Evolutionary conservation across 2,329 filamentous ascomycete species (phyloP), one percentile per base, ranked within the genome.

Genomic region (Amauroascus verrucosus): DNA sequence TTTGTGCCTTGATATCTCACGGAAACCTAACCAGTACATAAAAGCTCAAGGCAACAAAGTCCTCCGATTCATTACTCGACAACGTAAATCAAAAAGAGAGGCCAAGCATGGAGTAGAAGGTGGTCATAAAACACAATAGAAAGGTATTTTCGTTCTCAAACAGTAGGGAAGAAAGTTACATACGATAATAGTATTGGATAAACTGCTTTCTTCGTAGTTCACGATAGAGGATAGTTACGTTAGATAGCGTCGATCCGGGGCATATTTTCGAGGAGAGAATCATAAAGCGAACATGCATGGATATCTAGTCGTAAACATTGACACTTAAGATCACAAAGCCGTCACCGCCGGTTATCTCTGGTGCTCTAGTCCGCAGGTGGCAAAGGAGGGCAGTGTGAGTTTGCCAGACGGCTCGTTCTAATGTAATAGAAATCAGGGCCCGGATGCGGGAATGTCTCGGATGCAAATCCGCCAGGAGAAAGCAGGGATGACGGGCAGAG

Each of bases 401-500:
- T 48, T 51, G 49, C 46, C 37, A 48, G 35, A 33, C 16, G 13
- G 44, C 24, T 48, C 35, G 44, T 47, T 53, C 45, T 48, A 48
- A 46, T 26, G 18, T 45, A 53, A 56, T 48, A 57, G 51, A 48
- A 28, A 56, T 58, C 55, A 58, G 55, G 41, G 53, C 51, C 41
- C 41, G 43, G 47, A 37, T 30, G 32, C 46, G 52, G 22, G 53
- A 51, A 50, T 47, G 30, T 49, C 28, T 38, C 48, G 22, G 28
- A 32, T 51, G 51, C 22, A 56, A 51, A 51, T 49, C 30, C 24
- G 26, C 24, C 38, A 56, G 46, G 35, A 35, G 38, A 53, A 48
- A 52, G 40, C 26, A 33, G 26, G 47, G 28, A 58, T 54, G 35
- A 54, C 51, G 28, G 45, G 48, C 37, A 47, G 64, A 69, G 50